Percentiles rank a stretch among this genome's conserved stretches.
These are phyloP conservation scores for Geotrichum klebahnii DNA, from an alignment of 1,139 yeast genomes.

Conservation along the genomic window DNA sequence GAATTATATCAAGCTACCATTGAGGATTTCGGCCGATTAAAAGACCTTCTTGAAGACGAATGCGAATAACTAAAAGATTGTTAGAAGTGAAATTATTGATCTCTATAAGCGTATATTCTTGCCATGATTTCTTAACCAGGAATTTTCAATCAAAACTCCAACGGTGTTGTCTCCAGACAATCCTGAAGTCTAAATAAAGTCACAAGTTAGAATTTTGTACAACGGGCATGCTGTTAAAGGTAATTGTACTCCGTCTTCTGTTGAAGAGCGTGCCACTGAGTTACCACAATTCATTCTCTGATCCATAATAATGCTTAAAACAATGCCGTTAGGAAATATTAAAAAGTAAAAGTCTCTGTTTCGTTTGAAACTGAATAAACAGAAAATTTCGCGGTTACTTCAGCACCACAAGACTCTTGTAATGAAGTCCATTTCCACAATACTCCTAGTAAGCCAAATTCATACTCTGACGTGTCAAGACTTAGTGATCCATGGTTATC, in stretches of 20 bases:
- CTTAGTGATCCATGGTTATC: too few relatives aligned
- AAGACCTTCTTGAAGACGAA: conserved; percentile 12
- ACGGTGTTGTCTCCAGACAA: conserved; percentile 1
- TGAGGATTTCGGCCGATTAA: conserved; percentile 23
- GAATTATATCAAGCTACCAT: conserved; percentile 21
- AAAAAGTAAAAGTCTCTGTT: too few relatives aligned
- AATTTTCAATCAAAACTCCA: conserved; percentile 18
- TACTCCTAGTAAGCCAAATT: too few relatives aligned
- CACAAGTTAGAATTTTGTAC: not conserved
- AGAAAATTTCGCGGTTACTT: too few relatives aligned
- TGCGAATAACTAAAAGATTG: conserved; percentile 6
- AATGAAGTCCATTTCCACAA: too few relatives aligned
- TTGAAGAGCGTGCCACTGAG: too few relatives aligned
- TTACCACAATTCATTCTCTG: too few relatives aligned
- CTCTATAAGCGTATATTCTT: not conserved
- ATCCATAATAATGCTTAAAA: too few relatives aligned
- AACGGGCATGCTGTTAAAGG: not conserved
- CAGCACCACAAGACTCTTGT: too few relatives aligned
- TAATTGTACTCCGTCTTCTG: not conserved
- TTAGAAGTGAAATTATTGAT: not conserved
- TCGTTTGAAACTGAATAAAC: too few relatives aligned
- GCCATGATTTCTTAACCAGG: conserved; percentile 11
- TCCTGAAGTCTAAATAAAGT: not conserved
- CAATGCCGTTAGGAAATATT: too few relatives aligned
- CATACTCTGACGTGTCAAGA: too few relatives aligned